Conservation (phyloP, 23 red algal genomes). For the Agarophyton chilense region DNA sequence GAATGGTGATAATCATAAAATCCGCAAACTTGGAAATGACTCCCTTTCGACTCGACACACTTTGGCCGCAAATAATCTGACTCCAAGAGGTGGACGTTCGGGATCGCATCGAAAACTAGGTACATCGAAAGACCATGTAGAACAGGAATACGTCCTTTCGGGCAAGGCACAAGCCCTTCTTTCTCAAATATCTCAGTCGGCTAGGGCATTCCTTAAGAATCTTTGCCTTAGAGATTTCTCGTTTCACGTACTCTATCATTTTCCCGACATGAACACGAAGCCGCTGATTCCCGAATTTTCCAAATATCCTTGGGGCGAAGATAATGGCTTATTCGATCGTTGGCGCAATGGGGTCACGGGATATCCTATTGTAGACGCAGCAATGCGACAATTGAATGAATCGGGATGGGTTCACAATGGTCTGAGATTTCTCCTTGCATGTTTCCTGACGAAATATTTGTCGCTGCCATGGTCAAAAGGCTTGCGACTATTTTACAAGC, state of each 20-base stretch:
- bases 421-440: constrained; percentile 90
- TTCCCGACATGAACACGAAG: constrained; percentile 77
- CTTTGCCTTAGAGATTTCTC: constrained; percentile 91
- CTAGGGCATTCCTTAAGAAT: constrained; percentile 87
- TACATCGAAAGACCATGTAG: neutral
- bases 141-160: neutral
- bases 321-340: constrained; percentile 67
- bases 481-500: constrained; percentile 48
- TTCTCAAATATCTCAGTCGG: constrained; percentile 59
- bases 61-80: neutral
- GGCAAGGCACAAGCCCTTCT: neutral
- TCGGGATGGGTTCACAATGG: constrained; percentile 94
- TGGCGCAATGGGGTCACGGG: constrained; percentile 78
- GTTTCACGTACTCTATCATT: constrained; percentile 87
- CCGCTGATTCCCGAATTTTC: constrained; percentile 87
- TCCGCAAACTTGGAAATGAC: neutral
- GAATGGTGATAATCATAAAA: neutral
- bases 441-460: constrained; percentile 92
- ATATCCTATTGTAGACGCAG: constrained; percentile 97
- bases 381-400: constrained; percentile 84
- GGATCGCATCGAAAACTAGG: neutral
- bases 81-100: neutral
- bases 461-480: constrained; percentile 92
- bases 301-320: constrained; percentile 80
- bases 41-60: neutral